A percentile compares a stretch with the other conserved stretches of the same genome.
phyloP scores from a whole-genome alignment of 768 basidiomycete species.

The Rhizopogon vinicolor region DNA sequence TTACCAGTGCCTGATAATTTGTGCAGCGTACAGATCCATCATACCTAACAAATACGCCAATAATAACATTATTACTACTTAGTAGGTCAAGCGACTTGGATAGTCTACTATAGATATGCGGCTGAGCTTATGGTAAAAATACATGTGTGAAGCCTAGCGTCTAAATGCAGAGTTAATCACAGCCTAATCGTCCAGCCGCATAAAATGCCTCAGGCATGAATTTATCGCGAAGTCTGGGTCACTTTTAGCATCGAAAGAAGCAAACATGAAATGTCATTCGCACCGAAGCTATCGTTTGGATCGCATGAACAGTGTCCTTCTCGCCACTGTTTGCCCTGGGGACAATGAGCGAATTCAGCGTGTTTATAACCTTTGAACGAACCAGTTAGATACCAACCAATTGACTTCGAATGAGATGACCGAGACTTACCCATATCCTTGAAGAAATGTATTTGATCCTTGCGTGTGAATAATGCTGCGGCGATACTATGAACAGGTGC shows the following conservation, averaged over 20 bases:
- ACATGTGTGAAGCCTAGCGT: not conserved
- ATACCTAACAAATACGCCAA: too few species aligned
- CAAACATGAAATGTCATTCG: conserved; percentile 14
- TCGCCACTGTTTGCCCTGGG: conserved; percentile 67
- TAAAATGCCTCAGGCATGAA: conserved; percentile 23
- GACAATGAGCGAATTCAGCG: conserved; percentile 93
- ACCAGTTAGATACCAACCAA: conserved; percentile 1
- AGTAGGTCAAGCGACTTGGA: not conserved
- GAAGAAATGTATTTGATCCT: conserved; percentile 93
- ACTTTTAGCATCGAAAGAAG: not conserved
- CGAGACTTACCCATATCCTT: conserved; percentile 64
- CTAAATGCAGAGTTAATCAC: not conserved
- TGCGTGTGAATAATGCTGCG: conserved; percentile 82
- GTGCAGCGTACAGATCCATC: not conserved
- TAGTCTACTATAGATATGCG: not conserved
- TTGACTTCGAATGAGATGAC: too few species aligned
- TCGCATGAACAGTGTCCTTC: conserved; percentile 89
- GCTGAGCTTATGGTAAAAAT: not conserved
- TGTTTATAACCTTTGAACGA: conserved; percentile 59
- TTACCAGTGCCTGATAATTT: not conserved
- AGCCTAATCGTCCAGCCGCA: conserved; percentile 20
- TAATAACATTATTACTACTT: not conserved
- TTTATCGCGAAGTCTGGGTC: conserved; percentile 20
- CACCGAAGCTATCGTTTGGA: conserved; percentile 67
- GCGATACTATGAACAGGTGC: conserved; percentile 92